Conservation (phyloP, 129 eudicot genomes). For the Flaveria linearis region DNA sequence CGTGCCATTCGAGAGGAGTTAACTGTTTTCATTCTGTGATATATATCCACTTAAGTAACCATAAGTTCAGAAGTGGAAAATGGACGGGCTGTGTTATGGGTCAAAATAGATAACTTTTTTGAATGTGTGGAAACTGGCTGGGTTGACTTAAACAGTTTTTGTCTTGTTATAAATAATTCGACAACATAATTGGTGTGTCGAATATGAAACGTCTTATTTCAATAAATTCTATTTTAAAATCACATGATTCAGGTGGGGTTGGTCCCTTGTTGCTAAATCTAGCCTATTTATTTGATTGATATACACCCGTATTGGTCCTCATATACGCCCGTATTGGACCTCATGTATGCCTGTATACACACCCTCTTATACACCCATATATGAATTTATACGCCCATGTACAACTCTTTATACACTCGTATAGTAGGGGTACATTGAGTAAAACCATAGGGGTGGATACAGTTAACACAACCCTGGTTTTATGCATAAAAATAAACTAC, state of each 20-base stretch:
- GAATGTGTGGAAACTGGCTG: neutral
- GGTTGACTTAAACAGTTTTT: neutral
- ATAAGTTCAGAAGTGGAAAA: neutral
- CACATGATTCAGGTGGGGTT: neutral
- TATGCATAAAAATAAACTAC: neutral
- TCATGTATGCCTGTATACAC: too few species aligned
- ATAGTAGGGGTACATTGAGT: too few species aligned
- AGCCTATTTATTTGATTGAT: too few species aligned
- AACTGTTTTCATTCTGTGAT: neutral
- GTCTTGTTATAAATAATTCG: neutral
- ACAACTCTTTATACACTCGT: too few species aligned
- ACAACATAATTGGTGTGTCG: neutral
- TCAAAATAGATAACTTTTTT: neutral
- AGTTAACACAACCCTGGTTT: neutral
- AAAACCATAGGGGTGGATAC: too few species aligned
- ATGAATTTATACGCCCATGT: too few species aligned
- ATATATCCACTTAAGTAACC: constrained; percentile 3
- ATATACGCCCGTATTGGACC: too few species aligned
- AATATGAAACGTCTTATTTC: neutral
- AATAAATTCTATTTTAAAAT: neutral
- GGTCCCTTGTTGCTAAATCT: too few species aligned
- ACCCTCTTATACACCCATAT: too few species aligned
- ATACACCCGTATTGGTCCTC: too few species aligned
- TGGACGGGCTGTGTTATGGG: neutral
- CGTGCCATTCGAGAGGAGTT: constrained; percentile 51